Percentiles rank a stretch among this genome's conserved stretches.
phyloP scores from a whole-genome alignment of 495 filamentous ascomycete species.

The Talaromyces liani region DNA sequence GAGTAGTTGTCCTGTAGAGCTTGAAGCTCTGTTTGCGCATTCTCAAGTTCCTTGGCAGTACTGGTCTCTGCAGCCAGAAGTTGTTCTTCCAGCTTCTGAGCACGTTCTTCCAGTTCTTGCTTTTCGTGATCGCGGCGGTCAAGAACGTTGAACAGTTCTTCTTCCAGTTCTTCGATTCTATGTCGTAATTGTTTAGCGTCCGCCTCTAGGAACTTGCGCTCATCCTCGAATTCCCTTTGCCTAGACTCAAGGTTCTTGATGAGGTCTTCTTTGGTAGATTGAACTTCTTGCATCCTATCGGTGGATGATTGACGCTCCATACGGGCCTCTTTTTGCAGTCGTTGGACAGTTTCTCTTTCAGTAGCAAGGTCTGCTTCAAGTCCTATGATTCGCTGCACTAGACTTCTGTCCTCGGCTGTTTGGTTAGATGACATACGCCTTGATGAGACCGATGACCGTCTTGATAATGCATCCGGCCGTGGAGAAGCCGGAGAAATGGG shows the following conservation, averaged over 20 bases:
- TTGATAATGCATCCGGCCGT: constrained; percentile 48
- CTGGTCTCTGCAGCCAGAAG: constrained; percentile 53
- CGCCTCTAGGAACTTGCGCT: constrained; percentile 69
- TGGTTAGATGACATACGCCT: constrained; percentile 62
- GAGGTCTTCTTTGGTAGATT: constrained; percentile 89
- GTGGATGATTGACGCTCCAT: constrained; percentile 58
- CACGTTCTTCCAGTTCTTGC: constrained; percentile 56
- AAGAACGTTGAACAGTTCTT: constrained; percentile 79
- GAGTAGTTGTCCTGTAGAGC: constrained; percentile 49
- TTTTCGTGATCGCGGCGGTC: constrained; percentile 76
- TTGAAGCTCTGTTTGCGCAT: constrained; percentile 46
- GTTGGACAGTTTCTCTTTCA: constrained; percentile 52
- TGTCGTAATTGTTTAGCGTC: constrained; percentile 69
- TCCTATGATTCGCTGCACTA: constrained; percentile 62
- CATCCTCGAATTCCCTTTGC: constrained; percentile 78
- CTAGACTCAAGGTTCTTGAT: constrained; percentile 90
- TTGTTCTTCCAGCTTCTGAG: constrained; percentile 62
- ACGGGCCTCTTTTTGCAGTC: constrained; percentile 55
- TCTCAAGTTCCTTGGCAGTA: constrained; percentile 48
- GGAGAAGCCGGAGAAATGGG: constrained; percentile 42
- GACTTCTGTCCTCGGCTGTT: constrained; percentile 53
- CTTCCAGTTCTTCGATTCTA: constrained; percentile 78
- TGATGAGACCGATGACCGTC: constrained; percentile 58
- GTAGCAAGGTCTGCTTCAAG: constrained; percentile 72
- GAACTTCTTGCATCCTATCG: constrained; percentile 67